Evolutionary conservation across 495 filamentous ascomycete species (phyloP), one percentile per base, ranked within the genome.

Genomic region (Xylaria palmicola): DNA sequence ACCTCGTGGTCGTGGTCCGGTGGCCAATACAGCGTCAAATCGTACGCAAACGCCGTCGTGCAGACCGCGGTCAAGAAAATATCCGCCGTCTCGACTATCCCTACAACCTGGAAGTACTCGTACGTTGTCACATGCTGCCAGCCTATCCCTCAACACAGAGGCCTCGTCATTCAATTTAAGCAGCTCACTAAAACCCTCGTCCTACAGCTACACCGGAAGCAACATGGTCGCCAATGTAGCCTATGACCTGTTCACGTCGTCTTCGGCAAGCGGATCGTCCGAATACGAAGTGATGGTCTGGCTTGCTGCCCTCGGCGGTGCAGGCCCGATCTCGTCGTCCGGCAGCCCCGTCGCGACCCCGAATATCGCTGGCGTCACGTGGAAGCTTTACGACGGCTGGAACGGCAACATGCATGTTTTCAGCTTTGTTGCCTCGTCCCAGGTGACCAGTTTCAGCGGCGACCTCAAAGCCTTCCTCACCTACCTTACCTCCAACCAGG

Each of bases 251-350:
- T 90, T 87, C 74, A 78, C 81, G 40, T 75, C 76, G 17, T 74
- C 79, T 22, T 77, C 75, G 19, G 65, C 81, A 9, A 67, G 67
- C 52, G 78, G 77, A 22, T 66, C 66, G 36, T 70, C 76, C 29
- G 76, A 84, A 65, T 88, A 87, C 69, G 87, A 90, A 71, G 78
- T 90, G 69, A 90, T 90, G 87, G 77, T 90, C 65, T 90, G 87
- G 87, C 79, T 89, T 22, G 85, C 74, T 4, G 81, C 82, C 27
- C 70, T 83, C 58, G 86, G 85, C 32, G 85, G 83, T 48, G 84
- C 86, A 4, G 85, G 84, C 10, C 84, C 86, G 4, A 88, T 88
- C 68, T 85, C 83, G 12, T 77, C 77, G 29, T 83, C 77, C 6
- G 85, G 84, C 53, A 76, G 74, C 9, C 30, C 85, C 1, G 75